phyloP scores from a whole-genome alignment of 1,284 basidiomycete species.

The Apiotrichum akiyoshidainum region DNA sequence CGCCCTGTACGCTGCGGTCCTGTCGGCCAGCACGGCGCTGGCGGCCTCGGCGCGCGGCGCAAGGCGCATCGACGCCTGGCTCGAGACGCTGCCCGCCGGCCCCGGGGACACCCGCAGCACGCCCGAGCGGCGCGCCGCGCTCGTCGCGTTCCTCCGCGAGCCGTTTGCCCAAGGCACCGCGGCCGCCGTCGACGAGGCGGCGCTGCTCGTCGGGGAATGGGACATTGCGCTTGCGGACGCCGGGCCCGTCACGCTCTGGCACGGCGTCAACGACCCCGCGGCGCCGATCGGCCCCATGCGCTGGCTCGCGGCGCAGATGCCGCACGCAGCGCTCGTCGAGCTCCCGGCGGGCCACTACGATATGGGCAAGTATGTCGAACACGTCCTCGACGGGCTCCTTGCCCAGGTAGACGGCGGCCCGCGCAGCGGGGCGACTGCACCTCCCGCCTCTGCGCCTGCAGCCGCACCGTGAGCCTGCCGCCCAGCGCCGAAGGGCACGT shows the following conservation, averaged over 20 bases:
- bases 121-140: not conserved
- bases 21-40: too few species aligned
- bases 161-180: conserved; percentile 9
- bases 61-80: too few species aligned
- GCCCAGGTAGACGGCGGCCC: too few species aligned
- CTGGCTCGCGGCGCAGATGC: conserved; percentile 12
- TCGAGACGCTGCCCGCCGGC: too few species aligned
- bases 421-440: too few species aligned
- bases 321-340: conserved; percentile 2
- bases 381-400: conserved; percentile 1
- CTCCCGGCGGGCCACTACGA: conserved; percentile 11
- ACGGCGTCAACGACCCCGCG: conserved; percentile 8
- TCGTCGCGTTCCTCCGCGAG: conserved; percentile 4
- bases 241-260: conserved; percentile 10
- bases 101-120: not conserved
- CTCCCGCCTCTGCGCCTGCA: too few species aligned
- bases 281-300: conserved; percentile 7
- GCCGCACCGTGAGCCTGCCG: too few species aligned
- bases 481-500: too few species aligned
- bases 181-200: conserved; percentile 10
- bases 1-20: too few species aligned
- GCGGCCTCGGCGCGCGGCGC: too few species aligned
- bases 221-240: not conserved
- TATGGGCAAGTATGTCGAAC: not conserved
- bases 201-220: conserved; percentile 12